These are phyloP conservation scores for Podospora anserina DNA, from an alignment of 495 filamentous ascomycete species.

Conservation along the genomic window DNA sequence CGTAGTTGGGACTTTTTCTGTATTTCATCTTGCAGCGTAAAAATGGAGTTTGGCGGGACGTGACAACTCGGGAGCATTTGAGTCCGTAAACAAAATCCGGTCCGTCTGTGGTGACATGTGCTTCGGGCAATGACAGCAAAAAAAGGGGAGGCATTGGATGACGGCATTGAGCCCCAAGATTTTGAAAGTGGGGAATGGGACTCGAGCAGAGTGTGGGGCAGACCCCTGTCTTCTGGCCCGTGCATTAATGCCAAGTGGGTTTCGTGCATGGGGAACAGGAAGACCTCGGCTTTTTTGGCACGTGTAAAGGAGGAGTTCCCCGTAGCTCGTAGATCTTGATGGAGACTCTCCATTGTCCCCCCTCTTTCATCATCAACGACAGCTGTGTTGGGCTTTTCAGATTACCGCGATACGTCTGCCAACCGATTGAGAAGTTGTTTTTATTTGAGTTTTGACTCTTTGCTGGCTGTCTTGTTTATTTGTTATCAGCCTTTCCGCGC, in stretches of 20 bases:
- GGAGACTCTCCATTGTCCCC: background rate
- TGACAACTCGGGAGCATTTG: background rate
- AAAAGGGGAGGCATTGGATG: background rate
- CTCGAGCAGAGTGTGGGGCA: background rate
- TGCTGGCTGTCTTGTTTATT: background rate
- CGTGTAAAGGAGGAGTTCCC: background rate
- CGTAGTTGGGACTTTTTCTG: background rate
- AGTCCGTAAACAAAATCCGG: background rate
- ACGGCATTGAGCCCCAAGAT: background rate
- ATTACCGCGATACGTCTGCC: background rate
- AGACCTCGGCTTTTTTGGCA: conserved; percentile 1
- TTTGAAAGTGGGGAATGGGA: background rate
- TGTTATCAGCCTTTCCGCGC: background rate
- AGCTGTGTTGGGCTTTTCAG: background rate
- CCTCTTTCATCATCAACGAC: background rate
- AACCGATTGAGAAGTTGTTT: background rate
- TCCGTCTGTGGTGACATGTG: background rate
- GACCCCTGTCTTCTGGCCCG: background rate
- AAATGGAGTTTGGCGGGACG: background rate
- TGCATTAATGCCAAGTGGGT: background rate
- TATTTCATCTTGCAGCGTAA: background rate
- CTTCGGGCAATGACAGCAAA: background rate
- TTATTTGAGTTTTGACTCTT: background rate
- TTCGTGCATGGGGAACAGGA: background rate
- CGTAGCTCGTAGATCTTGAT: background rate